These are phyloP conservation scores for Fusarium paranaense DNA, from an alignment of 2,329 filamentous ascomycete genomes.

Conservation along the genomic window DNA sequence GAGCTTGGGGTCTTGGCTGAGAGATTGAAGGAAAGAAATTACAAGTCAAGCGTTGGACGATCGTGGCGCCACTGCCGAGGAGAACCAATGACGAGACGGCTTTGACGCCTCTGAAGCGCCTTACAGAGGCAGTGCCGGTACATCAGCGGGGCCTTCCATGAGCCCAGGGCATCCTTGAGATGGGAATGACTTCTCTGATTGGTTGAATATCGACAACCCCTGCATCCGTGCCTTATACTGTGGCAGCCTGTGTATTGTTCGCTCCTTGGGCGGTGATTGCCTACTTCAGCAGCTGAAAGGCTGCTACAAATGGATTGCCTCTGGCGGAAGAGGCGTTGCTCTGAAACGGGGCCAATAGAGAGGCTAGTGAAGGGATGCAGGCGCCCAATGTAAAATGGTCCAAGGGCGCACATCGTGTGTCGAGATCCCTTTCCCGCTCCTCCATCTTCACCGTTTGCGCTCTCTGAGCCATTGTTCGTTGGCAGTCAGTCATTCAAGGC, in stretches of 20 bases:
- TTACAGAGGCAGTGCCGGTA: slow-evolving; percentile 22
- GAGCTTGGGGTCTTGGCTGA: background rate
- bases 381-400: slow-evolving; percentile 5
- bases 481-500: background rate
- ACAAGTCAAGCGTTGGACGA: background rate
- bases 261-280: background rate
- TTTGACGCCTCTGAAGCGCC: slow-evolving; percentile 2
- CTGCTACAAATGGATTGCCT: background rate
- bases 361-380: background rate
- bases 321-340: background rate
- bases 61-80: background rate
- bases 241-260: background rate
- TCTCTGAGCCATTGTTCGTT: background rate
- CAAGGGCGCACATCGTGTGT: background rate
- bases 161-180: background rate
- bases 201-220: background rate
- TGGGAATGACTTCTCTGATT: background rate
- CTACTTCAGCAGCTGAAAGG: background rate
- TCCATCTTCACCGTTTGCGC: background rate
- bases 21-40: background rate
- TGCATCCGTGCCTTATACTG: slow-evolving; percentile 2
- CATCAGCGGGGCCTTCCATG: background rate
- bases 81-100: background rate
- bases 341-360: background rate
- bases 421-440: background rate